Conservation (phyloP, 345 rosid genomes). For the Jatropha curcas region DNA sequence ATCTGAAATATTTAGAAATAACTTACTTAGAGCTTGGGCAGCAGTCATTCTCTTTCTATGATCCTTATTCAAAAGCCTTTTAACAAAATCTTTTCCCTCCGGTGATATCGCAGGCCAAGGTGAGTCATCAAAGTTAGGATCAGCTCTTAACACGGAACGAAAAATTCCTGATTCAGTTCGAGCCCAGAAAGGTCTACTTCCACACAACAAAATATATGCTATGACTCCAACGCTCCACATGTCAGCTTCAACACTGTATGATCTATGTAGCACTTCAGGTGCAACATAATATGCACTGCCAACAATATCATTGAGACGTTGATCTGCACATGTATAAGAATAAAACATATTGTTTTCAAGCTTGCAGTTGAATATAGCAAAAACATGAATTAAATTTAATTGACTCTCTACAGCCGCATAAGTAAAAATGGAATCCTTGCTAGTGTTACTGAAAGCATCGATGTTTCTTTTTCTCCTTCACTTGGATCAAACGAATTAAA, state of each 20-base stretch:
- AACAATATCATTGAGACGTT: slow-evolving; percentile 87
- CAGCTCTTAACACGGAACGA: slow-evolving; percentile 83
- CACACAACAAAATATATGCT: slow-evolving; percentile 84
- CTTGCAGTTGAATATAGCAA: background rate
- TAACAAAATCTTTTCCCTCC: slow-evolving; percentile 85
- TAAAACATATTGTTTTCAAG: slow-evolving; percentile 24
- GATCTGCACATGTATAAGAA: slow-evolving; percentile 53
- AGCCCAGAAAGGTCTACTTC: slow-evolving; percentile 95
- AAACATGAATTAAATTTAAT: background rate
- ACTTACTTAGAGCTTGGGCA: slow-evolving; percentile 83
- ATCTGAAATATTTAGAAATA: background rate
- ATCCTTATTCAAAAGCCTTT: slow-evolving; percentile 90
- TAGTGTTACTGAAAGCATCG: background rate
- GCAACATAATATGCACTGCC: slow-evolving; percentile 98
- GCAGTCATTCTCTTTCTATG: slow-evolving; percentile 96
- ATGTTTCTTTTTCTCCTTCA: background rate
- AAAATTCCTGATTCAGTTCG: slow-evolving; percentile 95
- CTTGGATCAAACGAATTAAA: slow-evolving; percentile 6
- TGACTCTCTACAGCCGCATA: background rate
- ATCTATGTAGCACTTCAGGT: slow-evolving; percentile 96
- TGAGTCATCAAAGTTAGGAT: slow-evolving; percentile 78
- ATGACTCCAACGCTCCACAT: slow-evolving; percentile 97
- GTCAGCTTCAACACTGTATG: slow-evolving; percentile 87
- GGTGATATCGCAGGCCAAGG: slow-evolving; percentile 87
- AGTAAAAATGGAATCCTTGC: background rate